phyloP scores from a whole-genome alignment of 768 basidiomycete species.

The Lentinus brumalis region DNA sequence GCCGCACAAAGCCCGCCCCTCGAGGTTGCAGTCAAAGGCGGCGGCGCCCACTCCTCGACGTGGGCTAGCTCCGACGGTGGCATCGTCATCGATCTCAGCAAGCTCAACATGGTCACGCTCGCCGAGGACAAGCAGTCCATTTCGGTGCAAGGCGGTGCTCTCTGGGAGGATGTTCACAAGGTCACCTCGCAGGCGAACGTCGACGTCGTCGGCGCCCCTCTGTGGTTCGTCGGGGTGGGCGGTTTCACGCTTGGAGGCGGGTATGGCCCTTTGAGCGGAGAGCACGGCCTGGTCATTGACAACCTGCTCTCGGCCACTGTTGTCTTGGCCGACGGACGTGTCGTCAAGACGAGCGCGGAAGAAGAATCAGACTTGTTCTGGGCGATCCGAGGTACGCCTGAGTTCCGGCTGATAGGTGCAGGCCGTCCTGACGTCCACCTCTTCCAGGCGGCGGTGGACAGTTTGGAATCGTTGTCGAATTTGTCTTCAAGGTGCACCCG shows the following conservation, averaged over 20 bases:
- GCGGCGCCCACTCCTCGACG: slow-evolving; percentile 34
- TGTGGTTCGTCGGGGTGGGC: slow-evolving; percentile 28
- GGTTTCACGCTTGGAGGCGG: slow-evolving; percentile 29
- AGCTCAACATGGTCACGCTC: slow-evolving; percentile 30
- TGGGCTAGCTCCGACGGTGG: slow-evolving; percentile 36
- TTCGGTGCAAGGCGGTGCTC: slow-evolving; percentile 34
- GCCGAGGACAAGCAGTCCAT: slow-evolving; percentile 29
- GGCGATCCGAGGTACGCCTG: slow-evolving; percentile 28
- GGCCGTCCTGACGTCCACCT: no score
- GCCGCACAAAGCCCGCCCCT: slow-evolving; percentile 16
- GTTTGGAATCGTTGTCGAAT: slow-evolving; percentile 34
- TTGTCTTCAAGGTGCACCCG: slow-evolving; percentile 27
- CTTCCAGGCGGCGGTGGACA: slow-evolving; percentile 27
- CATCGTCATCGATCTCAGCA: slow-evolving; percentile 36
- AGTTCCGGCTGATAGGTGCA: no score
- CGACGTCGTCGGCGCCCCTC: slow-evolving; percentile 21
- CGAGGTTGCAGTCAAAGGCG: slow-evolving; percentile 32
- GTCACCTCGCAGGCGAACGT: slow-evolving; percentile 18
- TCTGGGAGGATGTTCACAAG: slow-evolving; percentile 31
- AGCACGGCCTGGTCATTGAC: slow-evolving; percentile 30
- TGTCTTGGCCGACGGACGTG: slow-evolving; percentile 24
- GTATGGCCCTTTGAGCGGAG: slow-evolving; percentile 25
- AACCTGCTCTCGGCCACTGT: slow-evolving; percentile 22
- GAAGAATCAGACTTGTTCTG: slow-evolving; percentile 34
- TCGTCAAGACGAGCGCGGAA: slow-evolving; percentile 25